Evolutionary conservation across 2,329 filamentous ascomycete genomes (phyloP).

Genomic region (Lasiodiplodia sp.): DNA sequence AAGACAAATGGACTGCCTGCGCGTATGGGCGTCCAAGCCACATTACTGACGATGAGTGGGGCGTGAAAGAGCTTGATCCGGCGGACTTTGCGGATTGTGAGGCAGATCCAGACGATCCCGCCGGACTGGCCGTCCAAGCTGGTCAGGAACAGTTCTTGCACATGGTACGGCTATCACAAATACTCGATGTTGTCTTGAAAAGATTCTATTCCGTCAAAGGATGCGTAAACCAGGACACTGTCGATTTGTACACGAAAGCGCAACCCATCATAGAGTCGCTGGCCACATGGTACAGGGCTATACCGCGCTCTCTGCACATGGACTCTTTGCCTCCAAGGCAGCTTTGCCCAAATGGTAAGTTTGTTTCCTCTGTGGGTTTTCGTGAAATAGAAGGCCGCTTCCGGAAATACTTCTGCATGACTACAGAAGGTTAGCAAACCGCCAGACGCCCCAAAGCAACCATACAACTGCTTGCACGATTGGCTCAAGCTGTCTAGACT

Average conservation of each 20-base stretch:
- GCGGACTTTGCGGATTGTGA: slow-evolving; percentile 20
- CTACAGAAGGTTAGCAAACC: slow-evolving; percentile 1
- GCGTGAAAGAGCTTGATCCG: slow-evolving; percentile 38
- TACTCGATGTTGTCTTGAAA: slow-evolving; percentile 14
- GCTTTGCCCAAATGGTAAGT: slow-evolving; percentile 23
- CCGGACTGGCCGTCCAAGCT: slow-evolving; percentile 1
- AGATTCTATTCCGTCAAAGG: slow-evolving; percentile 25
- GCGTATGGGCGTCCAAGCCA: slow-evolving; percentile 65
- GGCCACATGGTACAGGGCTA: slow-evolving; percentile 6
- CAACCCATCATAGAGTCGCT: slow-evolving; percentile 21
- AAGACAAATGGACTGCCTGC: slow-evolving; percentile 68
- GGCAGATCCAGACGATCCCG: slow-evolving; percentile 14
- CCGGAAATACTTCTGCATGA: not conserved
- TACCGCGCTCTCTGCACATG: slow-evolving; percentile 18
- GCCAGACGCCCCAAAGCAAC: not conserved
- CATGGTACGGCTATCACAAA: slow-evolving; percentile 21
- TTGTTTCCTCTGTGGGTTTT: not conserved
- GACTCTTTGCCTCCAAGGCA: slow-evolving; percentile 14
- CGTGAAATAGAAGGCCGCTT: not conserved
- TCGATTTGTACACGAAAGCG: slow-evolving; percentile 15
- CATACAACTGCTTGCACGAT: not conserved
- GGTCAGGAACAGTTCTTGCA: slow-evolving; percentile 22
- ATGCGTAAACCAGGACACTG: slow-evolving; percentile 19
- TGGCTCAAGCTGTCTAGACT: not conserved
- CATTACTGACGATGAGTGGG: slow-evolving; percentile 56